Evolutionary conservation across 75 land plant species (phyloP), one percentile per base, ranked within the genome.

Genomic region (Isoetes taiwanensis): DNA sequence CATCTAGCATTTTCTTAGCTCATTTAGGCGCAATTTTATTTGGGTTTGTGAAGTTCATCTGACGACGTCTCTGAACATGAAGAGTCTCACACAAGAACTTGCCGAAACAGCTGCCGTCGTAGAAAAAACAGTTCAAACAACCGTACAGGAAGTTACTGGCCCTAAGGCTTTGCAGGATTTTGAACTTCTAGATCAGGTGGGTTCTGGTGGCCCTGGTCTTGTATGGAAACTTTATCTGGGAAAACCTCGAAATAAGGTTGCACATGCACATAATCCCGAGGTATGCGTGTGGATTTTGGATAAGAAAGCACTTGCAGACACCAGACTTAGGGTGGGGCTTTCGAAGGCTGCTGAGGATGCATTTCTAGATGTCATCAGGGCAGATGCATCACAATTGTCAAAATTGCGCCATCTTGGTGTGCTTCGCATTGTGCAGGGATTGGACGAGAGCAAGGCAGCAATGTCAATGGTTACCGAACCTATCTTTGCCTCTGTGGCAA

Each of bases 381-480:
- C 72, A 12, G 98, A 93, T 65, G 95, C 95, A 2, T 70, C 72
- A 17, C 58, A 76, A 60, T 58, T 93, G 16, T 82, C 84, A 24
- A 73, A 86, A 40, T 50, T 93, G 48, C 56, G 98, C 54, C 98
- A 93, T 48, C 95, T 95, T 0, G 98, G 95, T 0, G 95, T 93
- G 9, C 76, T 93, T 20, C 88, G 93, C 40, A 95, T 93, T 17
- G 79, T 93, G 32, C 95, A 87, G 76, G 90, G 73, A 1, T 63
- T 93, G 38, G 98, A 93, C 33, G 98, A 93, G 84, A 87, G 58
- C 59, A 93, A 93, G 80, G 80, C 72, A 34, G 90, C 86, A n/a
- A 87, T 93, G 95, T 85, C 98, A 1, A 81, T 93, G 90, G 98
- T 87, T 19, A 93, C 98, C 1, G 98, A 93, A 66, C 96, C 98